Conservation (phyloP, 2,329 filamentous ascomycete genomes). For the Beauveria caledonica region DNA sequence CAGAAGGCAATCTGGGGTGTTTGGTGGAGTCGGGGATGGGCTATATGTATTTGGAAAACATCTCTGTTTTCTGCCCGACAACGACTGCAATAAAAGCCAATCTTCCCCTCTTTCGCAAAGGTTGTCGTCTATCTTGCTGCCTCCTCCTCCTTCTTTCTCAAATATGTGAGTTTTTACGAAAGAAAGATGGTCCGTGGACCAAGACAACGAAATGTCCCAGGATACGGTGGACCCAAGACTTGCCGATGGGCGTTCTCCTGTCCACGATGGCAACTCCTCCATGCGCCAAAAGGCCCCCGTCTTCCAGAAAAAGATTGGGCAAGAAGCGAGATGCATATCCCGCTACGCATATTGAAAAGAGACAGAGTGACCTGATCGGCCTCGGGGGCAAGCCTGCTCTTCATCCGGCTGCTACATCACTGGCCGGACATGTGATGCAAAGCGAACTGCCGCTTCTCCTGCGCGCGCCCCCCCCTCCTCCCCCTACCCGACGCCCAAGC, state of each 20-base stretch:
- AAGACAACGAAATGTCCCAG: constrained; percentile 8
- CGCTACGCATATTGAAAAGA: not conserved
- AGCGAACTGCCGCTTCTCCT: not conserved
- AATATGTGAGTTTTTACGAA: not conserved
- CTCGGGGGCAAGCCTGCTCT: not conserved
- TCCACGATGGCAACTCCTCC: not conserved
- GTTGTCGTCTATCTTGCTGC: not conserved
- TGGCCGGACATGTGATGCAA: not conserved
- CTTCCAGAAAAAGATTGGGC: not conserved
- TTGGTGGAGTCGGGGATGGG: constrained; percentile 4
- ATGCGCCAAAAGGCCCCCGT: not conserved
- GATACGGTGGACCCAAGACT: not conserved
- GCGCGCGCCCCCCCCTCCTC: not conserved
- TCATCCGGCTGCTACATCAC: not conserved
- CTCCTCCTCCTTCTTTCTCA: not conserved
- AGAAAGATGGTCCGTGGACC: constrained; percentile 1
- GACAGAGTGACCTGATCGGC: not conserved
- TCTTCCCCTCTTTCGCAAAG: not conserved
- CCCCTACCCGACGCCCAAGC: not conserved
- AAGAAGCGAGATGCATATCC: not conserved
- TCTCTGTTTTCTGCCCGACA: not conserved
- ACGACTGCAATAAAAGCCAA: not conserved
- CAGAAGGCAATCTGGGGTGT: not conserved
- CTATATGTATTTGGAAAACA: constrained; percentile 6
- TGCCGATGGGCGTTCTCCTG: not conserved